These are phyloP conservation scores for Coffea humblotiana DNA, from an alignment of 305 asterid species.

Conservation along the genomic window DNA sequence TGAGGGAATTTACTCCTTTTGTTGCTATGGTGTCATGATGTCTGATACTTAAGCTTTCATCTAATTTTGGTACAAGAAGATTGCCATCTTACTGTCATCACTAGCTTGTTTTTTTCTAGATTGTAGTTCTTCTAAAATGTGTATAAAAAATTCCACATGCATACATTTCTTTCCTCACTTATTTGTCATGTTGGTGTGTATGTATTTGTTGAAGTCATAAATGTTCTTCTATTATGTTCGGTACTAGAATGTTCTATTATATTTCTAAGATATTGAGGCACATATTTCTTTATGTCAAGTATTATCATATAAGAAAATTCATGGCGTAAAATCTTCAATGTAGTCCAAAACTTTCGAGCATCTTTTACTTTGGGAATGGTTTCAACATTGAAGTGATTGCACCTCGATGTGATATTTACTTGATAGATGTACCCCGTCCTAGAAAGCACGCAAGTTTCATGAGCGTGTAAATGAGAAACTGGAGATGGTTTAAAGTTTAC, in stretches of 20 bases:
- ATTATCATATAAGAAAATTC: background rate
- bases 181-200: background rate
- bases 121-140: no score
- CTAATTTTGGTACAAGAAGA: background rate
- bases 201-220: no score
- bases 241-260: background rate
- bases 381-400: no score
- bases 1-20: background rate
- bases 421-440: background rate
- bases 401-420: no score
- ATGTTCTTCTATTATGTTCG: no score
- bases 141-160: background rate
- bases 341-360: no score
- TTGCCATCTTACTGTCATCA: background rate
- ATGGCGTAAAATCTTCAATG: background rate
- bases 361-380: background rate
- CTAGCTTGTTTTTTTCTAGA: background rate
- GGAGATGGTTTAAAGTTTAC: background rate
- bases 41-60: background rate
- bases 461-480: background rate
- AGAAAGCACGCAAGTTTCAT: background rate
- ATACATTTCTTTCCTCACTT: background rate
- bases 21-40: background rate
- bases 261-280: background rate
- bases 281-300: background rate